Base-by-base conservation (phyloP, 2,329 filamentous ascomycete species). In the Fusarium acutatum region DNA sequence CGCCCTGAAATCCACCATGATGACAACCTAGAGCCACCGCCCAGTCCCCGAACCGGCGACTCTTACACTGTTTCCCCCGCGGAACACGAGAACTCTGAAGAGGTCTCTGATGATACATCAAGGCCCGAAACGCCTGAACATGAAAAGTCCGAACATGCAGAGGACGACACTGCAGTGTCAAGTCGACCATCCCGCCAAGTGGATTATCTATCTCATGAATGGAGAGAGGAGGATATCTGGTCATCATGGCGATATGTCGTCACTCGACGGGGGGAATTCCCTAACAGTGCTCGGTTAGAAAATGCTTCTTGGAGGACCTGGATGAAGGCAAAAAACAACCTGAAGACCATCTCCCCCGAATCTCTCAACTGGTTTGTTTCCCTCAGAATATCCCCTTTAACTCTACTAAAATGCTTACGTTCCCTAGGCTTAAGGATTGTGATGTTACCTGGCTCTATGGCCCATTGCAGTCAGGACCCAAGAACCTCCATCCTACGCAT, bases 401-500 rank as follows among this genome's bases (percentile, higher is more conserved):
- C 28, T 67, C n/a, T 35, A 60, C 28, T 30, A 15, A 53, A 64
- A 65, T 73, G 68, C 79, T 84, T 77, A 85, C 78, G 56, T 49
- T 20, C 43, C 40, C 52, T 78, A 97, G 95, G 95, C 87, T 98
- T 68, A 99, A 98, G 81, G 96, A 98, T 78, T 96, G 93, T 81
- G 96, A 99, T 82, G 95, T 98, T 37, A 98, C 96, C 50, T 99
- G 96, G 96, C 87, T 99, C 2, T 99, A 98, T 79, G 96, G 96
- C 0, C 96, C 96, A 18, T 83, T 98, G 54, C 96, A 97, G 81
- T 92, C 92, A 2, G 92, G 92, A 28, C 85, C 87, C 8, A 88
- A 86, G 61, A 89, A 87, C 32, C 80, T 89, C 18, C 86, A 89
- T 64, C 69, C 86, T 77, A 79, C 84, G 11, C 82, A 84, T 59